Conservation (phyloP, 257 asterid species). For the Forsythia suspensa region DNA sequence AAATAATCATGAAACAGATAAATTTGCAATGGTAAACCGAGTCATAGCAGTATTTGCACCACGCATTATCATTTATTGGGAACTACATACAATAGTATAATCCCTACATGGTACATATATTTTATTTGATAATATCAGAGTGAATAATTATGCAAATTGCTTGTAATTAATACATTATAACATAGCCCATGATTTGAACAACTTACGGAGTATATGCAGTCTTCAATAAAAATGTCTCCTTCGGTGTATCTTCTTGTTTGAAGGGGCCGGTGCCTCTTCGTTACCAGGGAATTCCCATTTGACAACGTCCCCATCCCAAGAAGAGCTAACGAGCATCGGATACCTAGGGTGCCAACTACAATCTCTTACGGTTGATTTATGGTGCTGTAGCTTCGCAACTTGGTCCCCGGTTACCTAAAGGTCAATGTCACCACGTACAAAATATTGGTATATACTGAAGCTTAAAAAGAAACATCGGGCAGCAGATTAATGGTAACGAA, state of each 20-base stretch:
- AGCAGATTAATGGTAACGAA: not conserved
- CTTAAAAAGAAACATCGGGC: not conserved
- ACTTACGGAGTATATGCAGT: not conserved
- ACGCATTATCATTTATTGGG: too few species aligned
- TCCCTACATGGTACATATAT: not conserved
- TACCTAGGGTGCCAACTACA: slow-evolving; percentile 86
- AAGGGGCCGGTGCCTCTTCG: slow-evolving; percentile 32
- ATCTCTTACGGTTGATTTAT: slow-evolving; percentile 68
- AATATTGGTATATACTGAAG: not conserved
- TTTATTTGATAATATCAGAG: not conserved
- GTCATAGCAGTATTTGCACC: not conserved
- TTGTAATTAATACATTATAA: not conserved
- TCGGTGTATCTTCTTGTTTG: slow-evolving; percentile 28
- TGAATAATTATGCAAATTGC: not conserved
- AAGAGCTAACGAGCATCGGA: slow-evolving; percentile 84
- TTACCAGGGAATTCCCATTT: slow-evolving; percentile 75
- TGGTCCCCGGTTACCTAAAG: slow-evolving; percentile 62
- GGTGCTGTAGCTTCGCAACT: slow-evolving; percentile 70
- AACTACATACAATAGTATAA: not conserved
- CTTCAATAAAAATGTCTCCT: slow-evolving; percentile 30
- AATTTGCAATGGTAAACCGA: not conserved
- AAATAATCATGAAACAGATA: not conserved
- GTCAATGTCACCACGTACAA: not conserved
- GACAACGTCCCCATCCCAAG: slow-evolving; percentile 82
- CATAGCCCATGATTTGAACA: not conserved